Evolutionary conservation across 306 rosid genomes (phyloP).

Genomic region (Canavalia gladiata): DNA sequence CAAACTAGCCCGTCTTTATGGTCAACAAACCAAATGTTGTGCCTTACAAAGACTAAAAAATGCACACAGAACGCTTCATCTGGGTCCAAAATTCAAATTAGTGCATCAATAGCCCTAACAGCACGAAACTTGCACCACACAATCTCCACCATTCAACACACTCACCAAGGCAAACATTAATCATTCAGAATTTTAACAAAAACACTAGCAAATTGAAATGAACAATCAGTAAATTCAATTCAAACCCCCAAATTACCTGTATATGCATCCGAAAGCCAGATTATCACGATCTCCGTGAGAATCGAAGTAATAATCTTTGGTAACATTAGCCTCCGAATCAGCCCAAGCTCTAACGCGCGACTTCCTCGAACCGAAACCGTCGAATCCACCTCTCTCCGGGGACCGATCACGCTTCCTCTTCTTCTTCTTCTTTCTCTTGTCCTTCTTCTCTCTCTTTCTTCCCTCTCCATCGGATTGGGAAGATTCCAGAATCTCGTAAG

Average conservation of each 20-base stretch:
- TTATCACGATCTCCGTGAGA: slow-evolving; percentile 84
- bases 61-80: background rate
- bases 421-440: slow-evolving; percentile 62
- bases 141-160: slow-evolving; percentile 7
- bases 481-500: slow-evolving; percentile 80
- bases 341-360: slow-evolving; percentile 84
- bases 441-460: slow-evolving; percentile 41
- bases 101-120: background rate
- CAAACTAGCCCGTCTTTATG: background rate
- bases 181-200: background rate
- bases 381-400: slow-evolving; percentile 55
- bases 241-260: slow-evolving; percentile 59
- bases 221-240: slow-evolving; percentile 9
- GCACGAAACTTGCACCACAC: background rate
- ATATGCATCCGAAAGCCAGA: slow-evolving; percentile 76
- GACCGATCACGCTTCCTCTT: slow-evolving; percentile 61
- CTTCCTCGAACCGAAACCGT: slow-evolving; percentile 69
- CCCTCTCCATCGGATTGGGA: slow-evolving; percentile 63
- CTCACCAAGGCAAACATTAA: slow-evolving; percentile 21
- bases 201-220: background rate
- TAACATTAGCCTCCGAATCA: slow-evolving; percentile 59
- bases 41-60: slow-evolving; percentile 10
- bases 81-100: background rate
- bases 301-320: slow-evolving; percentile 84
- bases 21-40: slow-evolving; percentile 15